These are phyloP conservation scores for Dionaea muscipula DNA, from an alignment of 179 eudicot species.

Conservation along the genomic window DNA sequence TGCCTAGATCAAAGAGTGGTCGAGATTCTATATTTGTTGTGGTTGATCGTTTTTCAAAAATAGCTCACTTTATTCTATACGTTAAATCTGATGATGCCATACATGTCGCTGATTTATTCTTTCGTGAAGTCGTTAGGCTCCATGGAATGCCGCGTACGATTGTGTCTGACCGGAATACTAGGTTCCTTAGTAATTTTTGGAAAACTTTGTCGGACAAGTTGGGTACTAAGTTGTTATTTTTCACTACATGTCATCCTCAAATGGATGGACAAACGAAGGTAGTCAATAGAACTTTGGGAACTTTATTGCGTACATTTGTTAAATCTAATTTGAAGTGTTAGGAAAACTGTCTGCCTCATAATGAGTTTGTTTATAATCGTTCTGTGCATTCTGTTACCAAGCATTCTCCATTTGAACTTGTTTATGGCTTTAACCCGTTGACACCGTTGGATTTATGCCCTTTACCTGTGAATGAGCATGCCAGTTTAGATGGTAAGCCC, in stretches of 20 bases:
- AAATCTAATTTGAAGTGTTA: no score
- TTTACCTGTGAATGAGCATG: no score
- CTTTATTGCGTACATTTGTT: not conserved
- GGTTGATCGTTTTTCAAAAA: slow-evolving; percentile 5
- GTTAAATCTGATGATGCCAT: not conserved
- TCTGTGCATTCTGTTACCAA: not conserved
- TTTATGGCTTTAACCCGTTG: slow-evolving; percentile 4
- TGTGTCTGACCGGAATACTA: not conserved
- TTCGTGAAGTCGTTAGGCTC: not conserved
- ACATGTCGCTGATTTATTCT: slow-evolving; percentile 2
- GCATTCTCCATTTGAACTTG: slow-evolving; percentile 1
- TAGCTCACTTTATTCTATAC: slow-evolving; percentile 9
- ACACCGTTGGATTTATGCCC: slow-evolving; percentile 1
- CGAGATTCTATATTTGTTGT: not conserved
- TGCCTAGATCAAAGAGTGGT: not conserved
- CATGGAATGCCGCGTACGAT: no score
- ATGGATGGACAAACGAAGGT: not conserved
- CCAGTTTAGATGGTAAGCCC: no score
- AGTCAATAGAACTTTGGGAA: not conserved
- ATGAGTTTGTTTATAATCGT: no score
- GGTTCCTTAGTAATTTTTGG: slow-evolving; percentile 1
- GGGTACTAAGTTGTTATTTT: not conserved
- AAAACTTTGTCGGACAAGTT: not conserved
- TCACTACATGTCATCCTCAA: no score
- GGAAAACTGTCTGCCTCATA: no score